These are phyloP conservation scores for Pythium grandisporangium DNA, from an alignment of 352 stramenopile genomes.

Conservation along the genomic window DNA sequence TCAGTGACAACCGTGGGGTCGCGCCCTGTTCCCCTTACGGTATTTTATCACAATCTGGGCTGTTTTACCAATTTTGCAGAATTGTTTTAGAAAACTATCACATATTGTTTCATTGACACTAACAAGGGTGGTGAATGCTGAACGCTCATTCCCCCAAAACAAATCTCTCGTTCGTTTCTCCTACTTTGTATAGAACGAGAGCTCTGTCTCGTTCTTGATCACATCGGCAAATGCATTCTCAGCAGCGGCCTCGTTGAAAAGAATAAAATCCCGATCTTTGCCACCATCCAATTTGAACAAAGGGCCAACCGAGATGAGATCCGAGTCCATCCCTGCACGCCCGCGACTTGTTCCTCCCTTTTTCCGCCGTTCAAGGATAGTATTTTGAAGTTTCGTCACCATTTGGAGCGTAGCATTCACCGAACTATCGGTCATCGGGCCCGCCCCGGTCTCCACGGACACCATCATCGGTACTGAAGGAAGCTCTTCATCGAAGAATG, in stretches of 20 bases:
- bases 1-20: too few relatives aligned
- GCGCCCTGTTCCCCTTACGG: too few relatives aligned
- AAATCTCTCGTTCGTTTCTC: too few relatives aligned
- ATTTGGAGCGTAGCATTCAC: constrained; percentile 2
- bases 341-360: background rate
- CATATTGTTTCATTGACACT: too few relatives aligned
- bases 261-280: constrained; percentile 73
- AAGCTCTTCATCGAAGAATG: constrained; percentile 67
- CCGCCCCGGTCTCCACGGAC: constrained; percentile 2
- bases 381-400: background rate
- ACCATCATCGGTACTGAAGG: constrained; percentile 44
- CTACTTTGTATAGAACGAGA: constrained; percentile 70
- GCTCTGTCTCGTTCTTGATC: constrained; percentile 68
- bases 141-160: too few relatives aligned
- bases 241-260: constrained; percentile 69
- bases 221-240: constrained; percentile 67
- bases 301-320: constrained; percentile 56
- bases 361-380: background rate
- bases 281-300: constrained; percentile 75
- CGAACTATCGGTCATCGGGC: too few relatives aligned
- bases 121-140: too few relatives aligned
- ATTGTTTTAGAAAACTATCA: too few relatives aligned
- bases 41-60: too few relatives aligned
- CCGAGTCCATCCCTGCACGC: constrained; percentile 18
- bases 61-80: too few relatives aligned